Evolutionary conservation across 2,329 filamentous ascomycete species (phyloP).

Genomic region (Exophiala lecanii-corni): DNA sequence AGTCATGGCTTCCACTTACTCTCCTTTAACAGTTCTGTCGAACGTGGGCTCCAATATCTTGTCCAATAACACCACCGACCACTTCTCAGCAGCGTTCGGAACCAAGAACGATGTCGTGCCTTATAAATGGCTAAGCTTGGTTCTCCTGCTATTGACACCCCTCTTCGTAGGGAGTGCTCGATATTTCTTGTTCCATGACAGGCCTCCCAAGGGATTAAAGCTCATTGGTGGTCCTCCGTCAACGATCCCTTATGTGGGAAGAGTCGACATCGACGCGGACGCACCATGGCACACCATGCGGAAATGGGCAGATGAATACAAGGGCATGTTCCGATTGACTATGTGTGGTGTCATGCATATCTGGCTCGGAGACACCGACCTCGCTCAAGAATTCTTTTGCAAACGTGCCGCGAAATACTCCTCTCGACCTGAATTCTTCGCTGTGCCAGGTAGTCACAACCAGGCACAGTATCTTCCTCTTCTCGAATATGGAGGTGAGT

Average conservation of each 20-base stretch:
- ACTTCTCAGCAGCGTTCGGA: neutral
- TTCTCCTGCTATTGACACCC: constrained; percentile 1
- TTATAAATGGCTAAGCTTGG: constrained; percentile 3
- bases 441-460: constrained; percentile 13
- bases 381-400: constrained; percentile 18
- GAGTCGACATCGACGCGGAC: constrained; percentile 16
- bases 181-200: constrained; percentile 15
- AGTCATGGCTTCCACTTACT: neutral
- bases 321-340: constrained; percentile 16
- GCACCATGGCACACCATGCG: constrained; percentile 19
- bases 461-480: constrained; percentile 16
- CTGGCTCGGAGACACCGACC: constrained; percentile 15
- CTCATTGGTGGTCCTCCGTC: constrained; percentile 11
- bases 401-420: constrained; percentile 20
- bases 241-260: constrained; percentile 17
- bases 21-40: neutral
- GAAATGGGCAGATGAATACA: constrained; percentile 17
- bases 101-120: neutral
- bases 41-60: neutral
- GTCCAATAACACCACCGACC: neutral
- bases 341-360: constrained; percentile 19
- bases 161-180: constrained; percentile 35
- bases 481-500: constrained; percentile 15
- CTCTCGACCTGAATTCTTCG: constrained; percentile 14
- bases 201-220: constrained; percentile 13